These are phyloP conservation scores for Clavispora santaluciae DNA, from an alignment of 805 yeast genomes.

Conservation along the genomic window DNA sequence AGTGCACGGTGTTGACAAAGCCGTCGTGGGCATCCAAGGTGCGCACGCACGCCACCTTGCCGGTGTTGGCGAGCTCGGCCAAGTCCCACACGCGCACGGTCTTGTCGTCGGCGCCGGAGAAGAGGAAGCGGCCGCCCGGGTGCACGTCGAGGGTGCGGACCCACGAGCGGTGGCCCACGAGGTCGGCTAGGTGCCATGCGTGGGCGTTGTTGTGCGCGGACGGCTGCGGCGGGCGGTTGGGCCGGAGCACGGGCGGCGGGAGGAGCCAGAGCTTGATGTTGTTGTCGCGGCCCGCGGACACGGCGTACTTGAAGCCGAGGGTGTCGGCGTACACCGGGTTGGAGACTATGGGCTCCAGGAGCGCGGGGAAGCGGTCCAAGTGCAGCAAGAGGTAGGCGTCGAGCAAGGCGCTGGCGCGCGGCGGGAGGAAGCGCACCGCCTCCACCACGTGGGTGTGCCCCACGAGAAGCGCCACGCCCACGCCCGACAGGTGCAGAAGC, in stretches of 20 bases:
- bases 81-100: conserved; percentile 73
- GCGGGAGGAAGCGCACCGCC: conserved; percentile 62
- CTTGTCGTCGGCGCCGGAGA: conserved; percentile 78
- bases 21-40: conserved; percentile 65
- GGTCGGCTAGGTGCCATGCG: conserved; percentile 52
- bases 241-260: conserved; percentile 58
- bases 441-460: conserved; percentile 88
- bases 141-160: conserved; percentile 65
- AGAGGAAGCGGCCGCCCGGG: conserved; percentile 67
- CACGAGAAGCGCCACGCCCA: conserved; percentile 58
- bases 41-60: conserved; percentile 41
- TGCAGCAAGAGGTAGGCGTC: conserved; percentile 40
- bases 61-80: conserved; percentile 35
- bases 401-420: conserved; percentile 40
- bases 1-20: conserved; percentile 59
- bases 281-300: conserved; percentile 78
- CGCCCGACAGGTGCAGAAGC: conserved; percentile 63
- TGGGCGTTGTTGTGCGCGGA: conserved; percentile 47
- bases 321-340: conserved; percentile 23
- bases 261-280: conserved; percentile 69
- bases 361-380: conserved; percentile 25
- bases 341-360: conserved; percentile 26
- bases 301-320: conserved; percentile 66
- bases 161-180: conserved; percentile 85
- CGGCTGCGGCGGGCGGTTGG: conserved; percentile 55